Evolutionary conservation across 306 rosid genomes (phyloP).

Genomic region (Clitoria ternatea): DNA sequence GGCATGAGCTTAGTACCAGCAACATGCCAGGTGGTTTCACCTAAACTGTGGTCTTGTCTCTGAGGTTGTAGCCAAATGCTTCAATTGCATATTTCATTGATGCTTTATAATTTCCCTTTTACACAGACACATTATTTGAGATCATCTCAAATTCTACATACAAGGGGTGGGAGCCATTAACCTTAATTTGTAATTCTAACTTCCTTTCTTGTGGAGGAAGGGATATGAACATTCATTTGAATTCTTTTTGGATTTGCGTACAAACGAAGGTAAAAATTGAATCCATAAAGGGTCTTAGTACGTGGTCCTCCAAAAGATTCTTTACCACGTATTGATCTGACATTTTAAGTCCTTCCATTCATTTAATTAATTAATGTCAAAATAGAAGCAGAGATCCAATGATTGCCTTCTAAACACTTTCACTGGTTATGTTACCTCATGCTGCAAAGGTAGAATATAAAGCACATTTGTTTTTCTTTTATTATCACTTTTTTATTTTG

Average conservation of each 20-base stretch:
- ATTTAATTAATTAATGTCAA: not conserved
- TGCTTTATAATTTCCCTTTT: conserved; percentile 13
- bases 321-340: not conserved
- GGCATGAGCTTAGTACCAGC: conserved; percentile 14
- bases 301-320: conserved; percentile 21
- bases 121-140: not conserved
- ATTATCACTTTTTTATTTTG: no score
- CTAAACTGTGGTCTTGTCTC: conserved; percentile 36
- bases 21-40: conserved; percentile 33
- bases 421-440: not conserved
- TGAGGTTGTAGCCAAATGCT: not conserved
- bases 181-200: not conserved
- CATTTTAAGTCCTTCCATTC: conserved; percentile 8
- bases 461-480: not conserved
- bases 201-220: conserved; percentile 37
- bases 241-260: conserved; percentile 28
- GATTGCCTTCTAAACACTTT: not conserved
- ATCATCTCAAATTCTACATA: conserved; percentile 12
- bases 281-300: not conserved
- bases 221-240: conserved; percentile 13
- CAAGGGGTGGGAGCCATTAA: conserved; percentile 23
- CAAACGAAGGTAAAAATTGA: conserved; percentile 23
- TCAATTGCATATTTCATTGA: conserved; percentile 1
- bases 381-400: not conserved
- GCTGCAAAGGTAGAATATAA: not conserved